Evolutionary conservation across 2,329 filamentous ascomycete species (phyloP).

Genomic region (Trichoderma lentiforme): DNA sequence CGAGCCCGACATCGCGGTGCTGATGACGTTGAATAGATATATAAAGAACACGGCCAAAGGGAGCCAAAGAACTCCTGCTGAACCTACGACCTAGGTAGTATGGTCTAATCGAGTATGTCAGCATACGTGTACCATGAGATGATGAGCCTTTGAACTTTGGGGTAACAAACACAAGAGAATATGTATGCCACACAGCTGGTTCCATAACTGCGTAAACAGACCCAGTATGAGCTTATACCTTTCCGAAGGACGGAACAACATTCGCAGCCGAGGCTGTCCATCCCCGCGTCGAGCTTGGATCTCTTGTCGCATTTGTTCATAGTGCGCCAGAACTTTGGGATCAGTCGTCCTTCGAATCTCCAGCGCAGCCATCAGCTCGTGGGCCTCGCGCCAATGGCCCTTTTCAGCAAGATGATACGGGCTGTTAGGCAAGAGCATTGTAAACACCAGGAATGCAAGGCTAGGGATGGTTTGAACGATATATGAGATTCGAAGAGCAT

Average conservation of each 20-base stretch:
- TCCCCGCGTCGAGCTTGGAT: slow-evolving; percentile 52
- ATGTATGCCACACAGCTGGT: slow-evolving; percentile 58
- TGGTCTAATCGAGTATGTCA: slow-evolving; percentile 41
- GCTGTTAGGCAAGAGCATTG: slow-evolving; percentile 58
- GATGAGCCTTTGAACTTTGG: background rate
- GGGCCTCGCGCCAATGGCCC: slow-evolving; percentile 64
- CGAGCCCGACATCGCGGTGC: slow-evolving; percentile 57
- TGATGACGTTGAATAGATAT: slow-evolving; percentile 60
- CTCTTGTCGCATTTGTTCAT: slow-evolving; percentile 57
- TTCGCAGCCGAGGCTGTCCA: slow-evolving; percentile 45
- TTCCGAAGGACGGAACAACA: slow-evolving; percentile 50
- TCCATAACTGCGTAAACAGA: slow-evolving; percentile 58
- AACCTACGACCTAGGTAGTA: slow-evolving; percentile 59
- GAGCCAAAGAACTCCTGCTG: slow-evolving; percentile 55
- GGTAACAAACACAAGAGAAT: background rate
- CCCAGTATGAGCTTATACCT: slow-evolving; percentile 55
- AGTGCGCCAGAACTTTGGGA: slow-evolving; percentile 60
- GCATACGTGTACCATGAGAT: slow-evolving; percentile 44
- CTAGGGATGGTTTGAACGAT: slow-evolving; percentile 57
- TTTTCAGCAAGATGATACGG: slow-evolving; percentile 69
- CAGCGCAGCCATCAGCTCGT: slow-evolving; percentile 54
- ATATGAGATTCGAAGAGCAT: slow-evolving; percentile 61
- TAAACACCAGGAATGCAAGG: slow-evolving; percentile 49
- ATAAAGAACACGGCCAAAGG: slow-evolving; percentile 48
- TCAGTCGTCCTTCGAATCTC: slow-evolving; percentile 54